A percentile compares a stretch with the other conserved stretches of the same genome.
Conservation (phyloP, 257 asterid genomes). For the Fraxinus cuspidata region DNA sequence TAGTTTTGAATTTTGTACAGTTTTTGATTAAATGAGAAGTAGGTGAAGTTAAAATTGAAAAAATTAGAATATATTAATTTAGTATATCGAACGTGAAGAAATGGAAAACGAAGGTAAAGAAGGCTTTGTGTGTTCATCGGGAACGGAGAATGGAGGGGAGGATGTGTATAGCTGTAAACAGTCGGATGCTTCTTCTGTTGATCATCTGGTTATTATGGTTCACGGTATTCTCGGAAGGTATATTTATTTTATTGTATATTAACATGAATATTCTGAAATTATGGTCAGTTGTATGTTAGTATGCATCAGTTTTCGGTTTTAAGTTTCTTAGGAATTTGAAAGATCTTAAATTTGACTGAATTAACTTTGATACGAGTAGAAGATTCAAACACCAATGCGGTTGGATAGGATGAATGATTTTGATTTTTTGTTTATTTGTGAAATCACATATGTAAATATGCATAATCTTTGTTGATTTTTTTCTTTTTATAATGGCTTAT, state of each 20-base stretch:
- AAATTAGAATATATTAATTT: neutral
- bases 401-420: neutral
- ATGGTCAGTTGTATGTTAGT: neutral
- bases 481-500: neutral
- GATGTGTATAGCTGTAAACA: conserved; percentile 63
- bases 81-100: neutral
- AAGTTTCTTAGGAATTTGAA: neutral
- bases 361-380: conserved; percentile 15
- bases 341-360: neutral
- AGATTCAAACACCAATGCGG: neutral
- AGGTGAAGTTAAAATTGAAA: neutral
- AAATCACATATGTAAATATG: neutral
- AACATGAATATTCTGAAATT: neutral
- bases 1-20: neutral
- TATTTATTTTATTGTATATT: neutral
- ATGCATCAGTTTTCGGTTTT: neutral
- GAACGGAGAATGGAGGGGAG: conserved; percentile 62
- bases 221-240: conserved; percentile 99
- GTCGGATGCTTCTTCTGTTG: conserved; percentile 69
- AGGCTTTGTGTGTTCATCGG: conserved; percentile 55
- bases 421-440: neutral
- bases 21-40: conserved; percentile 24
- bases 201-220: conserved; percentile 94
- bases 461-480: neutral
- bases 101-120: conserved; percentile 45